phyloP scores from a whole-genome alignment of 768 basidiomycete species.

The Tricholoma flavovirens region DNA sequence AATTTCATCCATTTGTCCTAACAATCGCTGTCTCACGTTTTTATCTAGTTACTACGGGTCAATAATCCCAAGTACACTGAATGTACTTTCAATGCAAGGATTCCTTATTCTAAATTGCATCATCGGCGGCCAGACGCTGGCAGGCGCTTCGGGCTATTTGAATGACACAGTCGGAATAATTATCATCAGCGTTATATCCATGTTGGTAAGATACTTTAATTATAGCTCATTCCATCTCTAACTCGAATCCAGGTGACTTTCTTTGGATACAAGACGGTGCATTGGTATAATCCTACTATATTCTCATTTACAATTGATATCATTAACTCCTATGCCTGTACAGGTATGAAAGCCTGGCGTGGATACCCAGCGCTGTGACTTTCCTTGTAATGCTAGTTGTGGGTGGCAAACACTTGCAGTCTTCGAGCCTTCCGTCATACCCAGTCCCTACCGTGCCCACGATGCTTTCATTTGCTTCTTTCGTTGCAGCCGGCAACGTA shows the following conservation, averaged over 20 bases:
- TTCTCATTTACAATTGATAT: background rate
- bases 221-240: background rate
- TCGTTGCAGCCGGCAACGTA: slow-evolving; percentile 31
- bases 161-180: slow-evolving; percentile 35
- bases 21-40: background rate
- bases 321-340: background rate
- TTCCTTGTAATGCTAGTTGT: slow-evolving; percentile 61
- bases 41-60: slow-evolving; percentile 48
- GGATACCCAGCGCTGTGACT: slow-evolving; percentile 62
- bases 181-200: slow-evolving; percentile 32
- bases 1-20: background rate
- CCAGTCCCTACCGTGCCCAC: slow-evolving; percentile 25
- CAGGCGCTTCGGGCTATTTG: slow-evolving; percentile 42
- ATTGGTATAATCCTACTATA: slow-evolving; percentile 40
- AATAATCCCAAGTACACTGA: slow-evolving; percentile 46
- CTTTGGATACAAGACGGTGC: slow-evolving; percentile 58
- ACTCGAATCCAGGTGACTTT: slow-evolving; percentile 39
- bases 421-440: slow-evolving; percentile 7
- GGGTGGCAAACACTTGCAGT: slow-evolving; percentile 51
- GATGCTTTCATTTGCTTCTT: slow-evolving; percentile 31
- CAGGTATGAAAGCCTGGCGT: slow-evolving; percentile 53
- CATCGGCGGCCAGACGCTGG: slow-evolving; percentile 62
- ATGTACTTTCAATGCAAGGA: slow-evolving; percentile 55
- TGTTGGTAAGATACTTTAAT: slow-evolving; percentile 24
- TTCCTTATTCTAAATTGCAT: slow-evolving; percentile 66